Conservation (phyloP, 768 basidiomycete genomes). For the Dioszegia crocea region DNA sequence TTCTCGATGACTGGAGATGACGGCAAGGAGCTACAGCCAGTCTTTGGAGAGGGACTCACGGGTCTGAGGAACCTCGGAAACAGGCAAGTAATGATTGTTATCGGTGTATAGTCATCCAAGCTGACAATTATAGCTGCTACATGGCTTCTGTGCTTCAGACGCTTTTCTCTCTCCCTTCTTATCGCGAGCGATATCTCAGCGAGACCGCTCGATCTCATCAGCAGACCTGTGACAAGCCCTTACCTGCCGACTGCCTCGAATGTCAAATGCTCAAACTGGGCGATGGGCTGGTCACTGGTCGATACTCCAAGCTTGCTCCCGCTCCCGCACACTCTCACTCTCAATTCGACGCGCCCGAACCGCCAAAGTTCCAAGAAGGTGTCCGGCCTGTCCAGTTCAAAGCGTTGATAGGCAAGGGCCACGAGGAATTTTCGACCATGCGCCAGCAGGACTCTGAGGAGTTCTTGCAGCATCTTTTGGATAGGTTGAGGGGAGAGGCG, state of each 20-base stretch:
- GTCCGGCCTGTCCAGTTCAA: conserved; percentile 80
- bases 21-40: conserved; percentile 77
- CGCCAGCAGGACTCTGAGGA: conserved; percentile 95
- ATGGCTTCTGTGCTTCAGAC: conserved; percentile 91
- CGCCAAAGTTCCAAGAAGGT: conserved; percentile 69
- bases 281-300: conserved; percentile 86
- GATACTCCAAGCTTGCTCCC: conserved; percentile 67
- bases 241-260: conserved; percentile 83
- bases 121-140: conserved; percentile 66
- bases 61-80: conserved; percentile 91
- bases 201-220: conserved; percentile 57
- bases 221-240: conserved; percentile 59
- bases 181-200: conserved; percentile 67
- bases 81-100: conserved; percentile 55
- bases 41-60: conserved; percentile 83
- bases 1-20: conserved; percentile 84
- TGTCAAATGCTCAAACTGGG: conserved; percentile 91
- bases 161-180: conserved; percentile 72
- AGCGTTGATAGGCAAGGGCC: conserved; percentile 81
- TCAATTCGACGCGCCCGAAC: conserved; percentile 34
- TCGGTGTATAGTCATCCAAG: background rate
- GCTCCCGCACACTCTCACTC: conserved; percentile 29
- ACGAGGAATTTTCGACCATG: conserved; percentile 94
- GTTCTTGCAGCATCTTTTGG: conserved; percentile 78
- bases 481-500: conserved; percentile 57